Evolutionary conservation across 2,329 filamentous ascomycete genomes (phyloP).

Genomic region (Phialophora verrucosa): DNA sequence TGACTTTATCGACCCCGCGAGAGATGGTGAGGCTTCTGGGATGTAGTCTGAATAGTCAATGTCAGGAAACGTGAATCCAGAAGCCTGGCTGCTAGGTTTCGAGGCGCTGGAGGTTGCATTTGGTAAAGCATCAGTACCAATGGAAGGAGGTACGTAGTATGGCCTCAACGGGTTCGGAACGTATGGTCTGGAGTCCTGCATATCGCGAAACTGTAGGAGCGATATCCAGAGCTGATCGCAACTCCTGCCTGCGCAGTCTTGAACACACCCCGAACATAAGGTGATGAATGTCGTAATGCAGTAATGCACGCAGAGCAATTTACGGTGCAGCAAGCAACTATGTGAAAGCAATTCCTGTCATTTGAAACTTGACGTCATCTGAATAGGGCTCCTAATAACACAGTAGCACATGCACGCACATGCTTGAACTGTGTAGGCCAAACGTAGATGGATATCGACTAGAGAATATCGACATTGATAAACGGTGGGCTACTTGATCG

Average conservation of each 20-base stretch:
- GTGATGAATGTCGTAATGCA: slow-evolving; percentile 10
- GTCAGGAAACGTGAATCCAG: slow-evolving; percentile 68
- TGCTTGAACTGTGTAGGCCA: too few species aligned
- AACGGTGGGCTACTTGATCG: background rate
- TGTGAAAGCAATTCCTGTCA: background rate
- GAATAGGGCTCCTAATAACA: background rate
- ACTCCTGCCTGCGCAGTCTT: background rate
- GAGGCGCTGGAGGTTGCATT: slow-evolving; percentile 46
- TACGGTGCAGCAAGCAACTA: slow-evolving; percentile 13
- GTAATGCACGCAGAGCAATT: slow-evolving; percentile 1
- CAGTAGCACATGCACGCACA: too few species aligned
- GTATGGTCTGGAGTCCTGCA: slow-evolving; percentile 45
- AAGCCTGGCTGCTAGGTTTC: slow-evolving; percentile 45
- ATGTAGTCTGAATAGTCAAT: slow-evolving; percentile 91
- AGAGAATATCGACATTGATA: background rate
- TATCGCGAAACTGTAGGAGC: slow-evolving; percentile 8
- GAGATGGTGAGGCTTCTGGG: slow-evolving; percentile 74
- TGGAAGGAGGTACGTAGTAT: slow-evolving; percentile 69
- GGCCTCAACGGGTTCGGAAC: slow-evolving; percentile 64
- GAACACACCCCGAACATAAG: background rate
- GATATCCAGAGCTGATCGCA: background rate
- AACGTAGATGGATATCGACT: background rate
- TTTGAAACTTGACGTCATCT: background rate
- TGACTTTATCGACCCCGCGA: slow-evolving; percentile 74
- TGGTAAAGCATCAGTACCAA: slow-evolving; percentile 57